A percentile compares a stretch with the other conserved stretches of the same genome.
Conservation (phyloP, 768 basidiomycete species). For the Mycena galopus region DNA sequence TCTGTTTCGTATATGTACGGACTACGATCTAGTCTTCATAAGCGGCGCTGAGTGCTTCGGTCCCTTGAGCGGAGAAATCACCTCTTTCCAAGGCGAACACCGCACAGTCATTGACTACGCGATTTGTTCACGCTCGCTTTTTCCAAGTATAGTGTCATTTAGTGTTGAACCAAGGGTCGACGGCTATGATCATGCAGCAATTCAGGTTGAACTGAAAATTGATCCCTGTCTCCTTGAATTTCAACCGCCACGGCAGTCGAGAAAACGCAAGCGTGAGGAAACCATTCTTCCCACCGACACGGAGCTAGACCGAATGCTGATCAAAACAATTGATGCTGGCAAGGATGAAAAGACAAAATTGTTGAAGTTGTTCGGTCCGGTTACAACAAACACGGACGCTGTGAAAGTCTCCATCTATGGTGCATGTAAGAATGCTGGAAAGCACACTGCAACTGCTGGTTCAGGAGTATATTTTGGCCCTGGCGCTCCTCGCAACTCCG, state of each 20-base stretch:
- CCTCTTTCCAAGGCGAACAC: neutral
- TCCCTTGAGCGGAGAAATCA: neutral
- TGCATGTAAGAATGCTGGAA: too few species aligned
- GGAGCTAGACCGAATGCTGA: neutral
- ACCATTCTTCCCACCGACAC: neutral
- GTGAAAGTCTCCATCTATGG: too few species aligned
- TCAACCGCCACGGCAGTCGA: neutral
- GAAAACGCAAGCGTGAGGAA: neutral
- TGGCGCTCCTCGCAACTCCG: too few species aligned
- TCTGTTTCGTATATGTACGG: neutral
- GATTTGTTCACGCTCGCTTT: neutral
- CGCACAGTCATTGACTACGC: neutral
- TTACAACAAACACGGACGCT: too few species aligned
- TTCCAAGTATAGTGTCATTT: neutral
- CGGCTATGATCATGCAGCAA: neutral
- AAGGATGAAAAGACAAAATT: neutral
- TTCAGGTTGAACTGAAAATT: neutral
- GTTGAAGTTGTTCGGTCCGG: too few species aligned
- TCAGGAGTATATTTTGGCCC: too few species aligned
- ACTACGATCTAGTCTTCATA: neutral
- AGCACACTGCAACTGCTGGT: too few species aligned
- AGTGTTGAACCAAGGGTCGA: neutral
- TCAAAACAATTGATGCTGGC: neutral
- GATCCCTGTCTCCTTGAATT: neutral
- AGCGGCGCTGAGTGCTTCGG: neutral